phyloP scores from a whole-genome alignment of 768 basidiomycete genomes.

The Mycena alexandri region DNA sequence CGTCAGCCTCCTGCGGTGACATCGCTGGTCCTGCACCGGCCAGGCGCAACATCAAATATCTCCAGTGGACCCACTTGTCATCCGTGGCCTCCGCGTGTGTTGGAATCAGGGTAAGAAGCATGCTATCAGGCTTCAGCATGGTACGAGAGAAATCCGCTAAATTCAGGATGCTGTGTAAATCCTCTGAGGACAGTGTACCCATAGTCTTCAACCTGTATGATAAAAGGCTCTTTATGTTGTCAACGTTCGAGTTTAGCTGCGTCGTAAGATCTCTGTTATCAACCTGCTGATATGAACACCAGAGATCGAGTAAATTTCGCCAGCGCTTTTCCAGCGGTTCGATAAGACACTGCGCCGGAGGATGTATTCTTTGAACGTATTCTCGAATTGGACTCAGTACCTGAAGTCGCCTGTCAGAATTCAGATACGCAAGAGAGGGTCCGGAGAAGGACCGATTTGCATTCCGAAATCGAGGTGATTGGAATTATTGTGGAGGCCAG shows the following conservation, averaged over 20 bases:
- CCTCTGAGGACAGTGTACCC: neutral
- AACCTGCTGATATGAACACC: neutral
- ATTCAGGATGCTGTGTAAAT: slow-evolving; percentile 3
- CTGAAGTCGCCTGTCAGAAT: neutral
- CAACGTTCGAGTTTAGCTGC: slow-evolving; percentile 4
- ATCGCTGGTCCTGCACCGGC: neutral
- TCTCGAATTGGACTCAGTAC: slow-evolving; percentile 13
- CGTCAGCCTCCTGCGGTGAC: neutral
- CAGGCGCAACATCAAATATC: slow-evolving; percentile 9
- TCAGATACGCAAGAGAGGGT: slow-evolving; percentile 14
- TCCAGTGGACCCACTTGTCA: neutral
- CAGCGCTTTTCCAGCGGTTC: neutral
- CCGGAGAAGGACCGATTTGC: neutral
- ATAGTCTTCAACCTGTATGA: neutral
- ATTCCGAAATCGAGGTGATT: neutral
- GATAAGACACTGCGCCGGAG: neutral
- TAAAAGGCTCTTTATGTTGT: slow-evolving; percentile 8
- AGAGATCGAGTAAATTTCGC: neutral
- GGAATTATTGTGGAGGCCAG: neutral
- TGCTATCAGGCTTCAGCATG: slow-evolving; percentile 11
- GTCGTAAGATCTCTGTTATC: neutral
- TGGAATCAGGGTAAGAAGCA: neutral
- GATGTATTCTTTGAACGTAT: slow-evolving; percentile 1
- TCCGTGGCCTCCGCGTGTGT: neutral
- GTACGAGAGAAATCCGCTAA: slow-evolving; percentile 5